Evolutionary conservation across 148 eudicot species (phyloP), one percentile per base, ranked within the genome.

Genomic region (Vaccinium vitisidaea): DNA sequence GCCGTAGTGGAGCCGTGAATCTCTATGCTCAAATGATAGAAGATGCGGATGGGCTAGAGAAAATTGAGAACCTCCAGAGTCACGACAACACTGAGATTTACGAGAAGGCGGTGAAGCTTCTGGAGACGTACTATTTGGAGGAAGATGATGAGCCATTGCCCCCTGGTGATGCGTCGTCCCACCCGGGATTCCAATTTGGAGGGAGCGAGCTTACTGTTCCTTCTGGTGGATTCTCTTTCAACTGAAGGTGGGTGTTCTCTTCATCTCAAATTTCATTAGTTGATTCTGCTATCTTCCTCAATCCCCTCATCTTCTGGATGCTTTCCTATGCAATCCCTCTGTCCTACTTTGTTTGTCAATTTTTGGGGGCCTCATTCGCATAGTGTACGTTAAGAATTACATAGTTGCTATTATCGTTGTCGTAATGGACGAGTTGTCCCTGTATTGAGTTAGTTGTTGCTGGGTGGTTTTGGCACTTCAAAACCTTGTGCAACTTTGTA

Each of bases 61-160:
- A 85, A 83, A 88, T 88, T 52, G 88, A 88, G 79, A 83, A 85
- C 32, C 88, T 88, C 48, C 90, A 88, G 74, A 85, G 82, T 77
- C 90, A 88, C 8, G 88, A 88, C 70, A 86, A 85, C 77, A 86
- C 27, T 75, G 88, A 83, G 75, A 86, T 88, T 25, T 88, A 85
- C 32, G 88, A 86, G 53, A 85, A 86, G 84, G 86, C 85, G 0
- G 88, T 88, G 79, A 86, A 83, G 81, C 81, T 91, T 84, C 91
- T 91, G 6, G 91, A 88, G 79, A 84, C 89, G 9, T 91, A 90
- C 80, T 91, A 91, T 91, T 30, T 84, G 50, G 92, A 90, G 82
- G 93, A 91, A 19, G 93, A 91, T 6, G 93, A 88, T 14, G 93
- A 91, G 71, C 83, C 87, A 14, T n/a, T 87, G 86, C 89, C 87